Evolutionary conservation across 2,329 filamentous ascomycete genomes (phyloP), one percentile per base, ranked within the genome.

Genomic region (Gaeumannomyces sp.): DNA sequence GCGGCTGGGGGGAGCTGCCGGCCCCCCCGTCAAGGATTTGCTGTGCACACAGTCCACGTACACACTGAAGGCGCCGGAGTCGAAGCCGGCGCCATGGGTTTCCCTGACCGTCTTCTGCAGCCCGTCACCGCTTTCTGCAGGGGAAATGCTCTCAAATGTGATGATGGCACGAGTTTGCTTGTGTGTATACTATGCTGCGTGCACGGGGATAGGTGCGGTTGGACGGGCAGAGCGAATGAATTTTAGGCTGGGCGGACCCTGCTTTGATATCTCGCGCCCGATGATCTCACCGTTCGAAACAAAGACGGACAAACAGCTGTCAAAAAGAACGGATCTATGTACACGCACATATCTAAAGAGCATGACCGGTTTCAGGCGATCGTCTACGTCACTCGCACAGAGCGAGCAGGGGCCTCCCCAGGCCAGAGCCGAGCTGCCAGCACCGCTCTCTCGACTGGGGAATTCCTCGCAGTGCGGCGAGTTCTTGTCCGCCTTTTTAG

Each of bases 101-200:
- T 50, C 16, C 45, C 22, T 53, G 45, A 25, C 45, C 45, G 45
- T 53, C 45, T 53, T 53, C 45, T 53, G 45, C 45, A 53, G 45
- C 45, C 45, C n/a, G 45, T 53, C 45, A 53, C 45, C 45, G 45
- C 45, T 53, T 53, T 53, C 45, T 53, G 45, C 45, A 53, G 45
- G 45, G 45, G 45, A n/a, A 10, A 10, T 22, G 22, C 6, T 53
- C 25, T 22, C 22, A 8, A 50, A 50, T 3, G 8, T 4, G 45
- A 25, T 4, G 19, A 53, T 53, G 45, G 45, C 6, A 19, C 45
- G 45, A 53, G 45, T n/a, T 7, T 50, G 45, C 8, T 8, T 50
- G 45, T 50, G 45, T 50, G 16, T 50, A 19, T 53, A 22, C 38
- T 16, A 45, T 16, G 35, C 35, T 45, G 35, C 4, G 38, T 22